Conservation (phyloP, 2,329 filamentous ascomycete species). For the Colletotrichum lindemuthianum region DNA sequence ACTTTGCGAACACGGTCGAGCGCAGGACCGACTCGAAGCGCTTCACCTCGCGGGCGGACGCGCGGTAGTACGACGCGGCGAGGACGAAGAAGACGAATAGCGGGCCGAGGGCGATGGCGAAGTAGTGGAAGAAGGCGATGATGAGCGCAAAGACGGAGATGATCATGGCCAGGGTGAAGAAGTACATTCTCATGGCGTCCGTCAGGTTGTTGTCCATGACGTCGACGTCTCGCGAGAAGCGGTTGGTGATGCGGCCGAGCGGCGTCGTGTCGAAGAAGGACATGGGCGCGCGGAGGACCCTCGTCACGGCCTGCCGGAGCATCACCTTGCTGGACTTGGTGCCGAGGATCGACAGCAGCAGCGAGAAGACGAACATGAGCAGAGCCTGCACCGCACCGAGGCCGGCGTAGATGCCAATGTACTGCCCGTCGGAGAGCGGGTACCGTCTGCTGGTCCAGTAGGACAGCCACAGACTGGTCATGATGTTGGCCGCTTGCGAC, state of each 20-base stretch:
- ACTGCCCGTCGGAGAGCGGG: conserved; percentile 71
- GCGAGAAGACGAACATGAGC: conserved; percentile 83
- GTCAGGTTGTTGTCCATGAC: conserved; percentile 95
- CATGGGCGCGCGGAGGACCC: conserved; percentile 80
- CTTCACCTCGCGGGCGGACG: conserved; percentile 93
- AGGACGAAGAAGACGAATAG: conserved; percentile 83
- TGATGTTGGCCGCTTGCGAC: conserved; percentile 85
- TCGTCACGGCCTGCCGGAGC: conserved; percentile 80
- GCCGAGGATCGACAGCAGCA: conserved; percentile 79
- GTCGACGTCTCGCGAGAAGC: conserved; percentile 94
- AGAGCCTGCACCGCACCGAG: conserved; percentile 78
- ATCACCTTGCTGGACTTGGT: conserved; percentile 85
- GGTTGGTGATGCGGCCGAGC: conserved; percentile 92
- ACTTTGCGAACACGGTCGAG: conserved; percentile 89
- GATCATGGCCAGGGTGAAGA: conserved; percentile 85
- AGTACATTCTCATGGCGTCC: conserved; percentile 92
- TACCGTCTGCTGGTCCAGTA: conserved; percentile 91
- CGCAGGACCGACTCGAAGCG: conserved; percentile 91
- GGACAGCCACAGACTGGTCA: conserved; percentile 90
- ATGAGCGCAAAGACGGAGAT: conserved; percentile 87
- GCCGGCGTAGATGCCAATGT: conserved; percentile 77
- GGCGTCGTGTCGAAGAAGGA: conserved; percentile 98
- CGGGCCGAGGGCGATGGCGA: conserved; percentile 69
- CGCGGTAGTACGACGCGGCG: conserved; percentile 86
- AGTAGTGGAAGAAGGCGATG: conserved; percentile 95